A percentile compares a stretch with the other conserved stretches of the same genome.
These are phyloP conservation scores for Fusarium sp. DNA, from an alignment of 2,329 filamentous ascomycete species.

Conservation along the genomic window DNA sequence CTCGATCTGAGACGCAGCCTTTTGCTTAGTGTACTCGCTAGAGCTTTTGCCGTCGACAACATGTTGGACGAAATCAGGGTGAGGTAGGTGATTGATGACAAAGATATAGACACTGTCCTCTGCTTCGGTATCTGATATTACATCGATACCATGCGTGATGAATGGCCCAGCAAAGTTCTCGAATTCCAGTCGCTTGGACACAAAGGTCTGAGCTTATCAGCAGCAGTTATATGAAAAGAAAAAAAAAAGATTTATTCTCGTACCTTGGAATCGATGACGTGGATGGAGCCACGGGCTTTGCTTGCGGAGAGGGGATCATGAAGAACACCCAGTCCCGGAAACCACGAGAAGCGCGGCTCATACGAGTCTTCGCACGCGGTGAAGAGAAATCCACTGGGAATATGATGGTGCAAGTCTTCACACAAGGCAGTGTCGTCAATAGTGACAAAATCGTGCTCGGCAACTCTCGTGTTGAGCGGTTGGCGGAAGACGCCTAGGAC, in stretches of 20 bases:
- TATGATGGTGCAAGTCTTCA: slow-evolving; percentile 68
- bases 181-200: slow-evolving; percentile 50
- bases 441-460: slow-evolving; percentile 44
- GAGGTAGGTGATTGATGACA: slow-evolving; percentile 67
- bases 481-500: slow-evolving; percentile 45
- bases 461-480: slow-evolving; percentile 33
- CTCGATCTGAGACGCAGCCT: slow-evolving; percentile 63
- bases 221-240: too few species aligned
- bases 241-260: slow-evolving; percentile 12
- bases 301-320: slow-evolving; percentile 50
- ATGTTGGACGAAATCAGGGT: slow-evolving; percentile 50
- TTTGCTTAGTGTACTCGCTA: slow-evolving; percentile 39
- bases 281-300: slow-evolving; percentile 55
- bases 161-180: slow-evolving; percentile 63
- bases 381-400: slow-evolving; percentile 59
- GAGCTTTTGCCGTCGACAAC: slow-evolving; percentile 8
- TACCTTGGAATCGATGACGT: slow-evolving; percentile 64
- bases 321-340: slow-evolving; percentile 57
- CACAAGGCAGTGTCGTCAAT: slow-evolving; percentile 65
- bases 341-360: slow-evolving; percentile 58
- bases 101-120: slow-evolving; percentile 63
- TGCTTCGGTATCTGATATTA: slow-evolving; percentile 59
- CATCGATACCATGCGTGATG: slow-evolving; percentile 68
- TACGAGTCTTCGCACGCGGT: slow-evolving; percentile 62
- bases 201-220: not conserved